Conservation (phyloP, 2,329 filamentous ascomycete genomes). For the Trichoderma sp. region DNA sequence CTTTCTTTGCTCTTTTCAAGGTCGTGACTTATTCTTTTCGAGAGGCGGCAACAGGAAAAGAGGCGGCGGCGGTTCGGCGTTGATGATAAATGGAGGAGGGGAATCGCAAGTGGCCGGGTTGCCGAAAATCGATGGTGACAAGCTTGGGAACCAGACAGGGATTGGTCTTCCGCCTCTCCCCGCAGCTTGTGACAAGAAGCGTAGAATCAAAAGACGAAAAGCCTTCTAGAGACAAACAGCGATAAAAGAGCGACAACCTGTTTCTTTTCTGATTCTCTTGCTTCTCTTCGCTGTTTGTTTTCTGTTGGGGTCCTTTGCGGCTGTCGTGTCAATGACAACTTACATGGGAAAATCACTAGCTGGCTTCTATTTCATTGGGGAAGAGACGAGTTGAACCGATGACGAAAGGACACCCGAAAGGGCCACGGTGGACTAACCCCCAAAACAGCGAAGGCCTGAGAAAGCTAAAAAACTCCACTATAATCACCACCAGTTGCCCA, state of each 20-base stretch:
- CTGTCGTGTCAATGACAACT: background rate
- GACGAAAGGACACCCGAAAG: constrained; percentile 27
- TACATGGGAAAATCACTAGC: background rate
- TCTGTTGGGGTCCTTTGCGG: constrained; percentile 7
- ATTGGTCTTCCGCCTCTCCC: background rate
- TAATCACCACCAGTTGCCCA: background rate
- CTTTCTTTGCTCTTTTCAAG: background rate
- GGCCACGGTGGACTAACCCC: constrained; percentile 6
- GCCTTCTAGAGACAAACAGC: no score
- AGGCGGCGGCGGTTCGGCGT: background rate
- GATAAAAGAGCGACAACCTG: background rate
- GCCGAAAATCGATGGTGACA: constrained; percentile 9
- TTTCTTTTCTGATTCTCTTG: background rate
- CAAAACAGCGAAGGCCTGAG: background rate
- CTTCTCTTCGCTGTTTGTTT: background rate
- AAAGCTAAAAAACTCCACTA: background rate
- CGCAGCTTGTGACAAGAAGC: background rate
- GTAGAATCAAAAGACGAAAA: background rate
- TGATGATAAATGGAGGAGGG: constrained; percentile 6
- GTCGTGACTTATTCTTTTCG: background rate
- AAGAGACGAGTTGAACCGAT: constrained; percentile 6
- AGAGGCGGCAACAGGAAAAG: background rate
- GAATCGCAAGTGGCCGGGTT: constrained; percentile 3
- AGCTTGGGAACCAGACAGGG: background rate
- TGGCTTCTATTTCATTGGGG: background rate